These are phyloP conservation scores for Ochromonas danica DNA, from an alignment of 108 stramenopile species.

Conservation along the genomic window DNA sequence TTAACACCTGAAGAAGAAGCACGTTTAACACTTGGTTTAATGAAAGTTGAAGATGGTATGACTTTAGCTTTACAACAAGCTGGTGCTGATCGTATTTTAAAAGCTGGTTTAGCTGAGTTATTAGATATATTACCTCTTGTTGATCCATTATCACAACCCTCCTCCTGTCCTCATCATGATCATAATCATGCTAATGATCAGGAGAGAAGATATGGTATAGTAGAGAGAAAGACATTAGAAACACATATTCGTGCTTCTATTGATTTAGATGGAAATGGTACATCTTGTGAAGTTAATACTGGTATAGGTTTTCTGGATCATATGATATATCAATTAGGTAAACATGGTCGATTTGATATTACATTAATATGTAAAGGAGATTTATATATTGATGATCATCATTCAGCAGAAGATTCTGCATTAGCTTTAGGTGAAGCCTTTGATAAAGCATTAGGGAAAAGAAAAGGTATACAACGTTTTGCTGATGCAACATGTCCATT, in stretches of 20 bases:
- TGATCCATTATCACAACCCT: background rate
- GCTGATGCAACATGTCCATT: constrained; percentile 55
- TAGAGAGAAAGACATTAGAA: constrained; percentile 50
- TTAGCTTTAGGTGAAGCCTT: constrained; percentile 85
- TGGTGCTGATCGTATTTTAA: constrained; percentile 40
- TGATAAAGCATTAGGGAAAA: constrained; percentile 68
- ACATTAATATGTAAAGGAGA: constrained; percentile 74
- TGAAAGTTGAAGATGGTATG: constrained; percentile 12
- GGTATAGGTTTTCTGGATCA: constrained; percentile 77
- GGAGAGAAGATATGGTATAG: background rate
- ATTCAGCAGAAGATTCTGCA: constrained; percentile 89
- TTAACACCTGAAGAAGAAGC: constrained; percentile 72
- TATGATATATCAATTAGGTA: constrained; percentile 66
- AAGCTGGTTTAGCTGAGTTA: constrained; percentile 45
- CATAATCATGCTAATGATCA: background rate
- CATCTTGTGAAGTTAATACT: constrained; percentile 63
- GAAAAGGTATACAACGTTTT: constrained; percentile 54
- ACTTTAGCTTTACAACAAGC: constrained; percentile 29
- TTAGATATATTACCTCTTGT: constrained; percentile 36
- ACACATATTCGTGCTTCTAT: constrained; percentile 49
- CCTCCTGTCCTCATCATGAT: background rate
- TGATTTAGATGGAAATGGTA: constrained; percentile 53
- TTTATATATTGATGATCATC: constrained; percentile 92
- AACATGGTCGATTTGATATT: constrained; percentile 67
- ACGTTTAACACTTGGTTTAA: constrained; percentile 38